These are phyloP conservation scores for Blastocystis sp. DNA, from an alignment of 352 stramenopile species.

Conservation along the genomic window DNA sequence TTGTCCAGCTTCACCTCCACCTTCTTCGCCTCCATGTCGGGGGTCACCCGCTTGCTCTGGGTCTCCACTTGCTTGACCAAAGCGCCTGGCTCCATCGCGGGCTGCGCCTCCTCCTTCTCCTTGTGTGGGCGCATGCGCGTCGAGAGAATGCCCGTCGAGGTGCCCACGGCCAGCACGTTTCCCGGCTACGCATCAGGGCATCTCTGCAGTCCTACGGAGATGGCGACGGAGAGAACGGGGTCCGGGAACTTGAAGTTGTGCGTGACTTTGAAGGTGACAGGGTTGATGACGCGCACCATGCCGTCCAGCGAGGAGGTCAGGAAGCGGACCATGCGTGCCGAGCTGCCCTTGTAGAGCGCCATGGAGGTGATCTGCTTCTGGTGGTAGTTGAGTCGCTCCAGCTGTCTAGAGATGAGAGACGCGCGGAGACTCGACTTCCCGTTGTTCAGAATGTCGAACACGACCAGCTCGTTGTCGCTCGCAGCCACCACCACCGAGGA, in stretches of 20 bases:
- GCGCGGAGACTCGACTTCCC: not conserved
- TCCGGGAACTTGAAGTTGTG: slow-evolving; percentile 61
- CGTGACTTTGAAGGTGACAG: not conserved
- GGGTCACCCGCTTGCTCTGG: not conserved
- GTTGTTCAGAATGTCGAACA: not conserved
- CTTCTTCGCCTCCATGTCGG: slow-evolving; percentile 27
- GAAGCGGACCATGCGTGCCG: not conserved
- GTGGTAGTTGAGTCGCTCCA: slow-evolving; percentile 19
- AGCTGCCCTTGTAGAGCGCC: not conserved
- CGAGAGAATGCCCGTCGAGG: slow-evolving; percentile 7
- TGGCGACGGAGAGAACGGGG: slow-evolving; percentile 33
- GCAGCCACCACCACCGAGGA: not conserved
- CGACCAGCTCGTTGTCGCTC: not conserved
- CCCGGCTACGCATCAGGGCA: not conserved
- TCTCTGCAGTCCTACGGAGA: not conserved
- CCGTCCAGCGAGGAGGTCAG: slow-evolving; percentile 31
- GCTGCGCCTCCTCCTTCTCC: slow-evolving; percentile 23
- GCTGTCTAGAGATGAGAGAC: not conserved
- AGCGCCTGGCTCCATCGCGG: not conserved
- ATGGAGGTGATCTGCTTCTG: slow-evolving; percentile 27
- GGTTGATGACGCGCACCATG: slow-evolving; percentile 18
- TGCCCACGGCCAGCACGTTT: slow-evolving; percentile 42
- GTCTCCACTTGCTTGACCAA: not conserved
- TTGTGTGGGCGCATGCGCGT: not conserved
- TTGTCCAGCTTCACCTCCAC: slow-evolving; percentile 9